phyloP scores from a whole-genome alignment of 768 basidiomycete genomes.

The Lentinula sp. region DNA sequence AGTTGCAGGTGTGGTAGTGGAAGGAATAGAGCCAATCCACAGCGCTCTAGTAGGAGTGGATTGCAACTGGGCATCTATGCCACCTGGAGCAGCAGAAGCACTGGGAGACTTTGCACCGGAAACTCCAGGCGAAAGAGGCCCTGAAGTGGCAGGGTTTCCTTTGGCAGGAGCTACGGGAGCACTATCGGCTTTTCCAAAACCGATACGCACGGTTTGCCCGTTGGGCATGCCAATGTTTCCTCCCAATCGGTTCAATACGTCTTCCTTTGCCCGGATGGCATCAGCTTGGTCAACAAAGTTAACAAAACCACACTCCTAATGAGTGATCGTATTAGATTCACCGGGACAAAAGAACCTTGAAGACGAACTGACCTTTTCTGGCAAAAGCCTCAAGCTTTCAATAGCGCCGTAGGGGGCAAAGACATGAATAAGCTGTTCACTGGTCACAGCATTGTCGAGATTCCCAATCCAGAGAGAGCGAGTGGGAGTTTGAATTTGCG shows the following conservation, averaged over 20 bases:
- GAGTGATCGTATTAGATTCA: constrained; percentile 3
- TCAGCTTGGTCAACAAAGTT: constrained; percentile 96
- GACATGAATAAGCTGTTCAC: constrained; percentile 90
- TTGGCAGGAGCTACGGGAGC: constrained; percentile 89
- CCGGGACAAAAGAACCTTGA: not conserved
- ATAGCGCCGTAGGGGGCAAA: constrained; percentile 97
- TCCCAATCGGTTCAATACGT: constrained; percentile 91
- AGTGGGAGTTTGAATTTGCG: constrained; percentile 88
- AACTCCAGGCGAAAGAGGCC: constrained; percentile 57
- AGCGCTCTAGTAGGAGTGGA: constrained; percentile 90
- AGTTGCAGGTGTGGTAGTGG: constrained; percentile 89
- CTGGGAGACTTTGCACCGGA: constrained; percentile 38
- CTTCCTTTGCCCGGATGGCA: constrained; percentile 96
- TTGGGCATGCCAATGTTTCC: constrained; percentile 94
- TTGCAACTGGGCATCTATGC: constrained; percentile 82
- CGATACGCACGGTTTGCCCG: constrained; percentile 94
- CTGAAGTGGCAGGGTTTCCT: constrained; percentile 58
- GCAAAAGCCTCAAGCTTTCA: constrained; percentile 88
- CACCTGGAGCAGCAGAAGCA: constrained; percentile 49
- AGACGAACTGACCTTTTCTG: constrained; percentile 75
- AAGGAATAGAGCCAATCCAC: constrained; percentile 98
- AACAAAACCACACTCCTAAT: constrained; percentile 96
- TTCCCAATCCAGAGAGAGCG: constrained; percentile 99
- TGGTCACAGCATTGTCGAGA: constrained; percentile 89
- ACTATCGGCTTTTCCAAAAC: constrained; percentile 97